Percentiles rank a stretch among this genome's conserved stretches.
Evolutionary conservation across 208 protist species (phyloP).

Genomic region (Tritrichomonas foetus): DNA sequence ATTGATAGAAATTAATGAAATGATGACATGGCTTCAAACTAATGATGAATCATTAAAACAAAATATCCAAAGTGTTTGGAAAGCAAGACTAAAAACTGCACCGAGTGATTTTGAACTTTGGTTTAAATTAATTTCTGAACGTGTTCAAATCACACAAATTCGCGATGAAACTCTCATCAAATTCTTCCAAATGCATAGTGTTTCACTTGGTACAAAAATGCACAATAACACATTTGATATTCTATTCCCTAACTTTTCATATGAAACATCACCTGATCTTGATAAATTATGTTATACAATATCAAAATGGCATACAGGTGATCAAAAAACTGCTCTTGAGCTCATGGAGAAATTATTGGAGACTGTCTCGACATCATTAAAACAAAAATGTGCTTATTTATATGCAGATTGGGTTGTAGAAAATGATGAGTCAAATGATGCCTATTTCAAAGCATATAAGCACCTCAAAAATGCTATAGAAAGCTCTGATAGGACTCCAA

Average conservation of each 20-base stretch:
- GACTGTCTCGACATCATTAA: neutral
- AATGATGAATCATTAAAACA: neutral
- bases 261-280: neutral
- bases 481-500: too few relatives aligned
- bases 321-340: neutral
- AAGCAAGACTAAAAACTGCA: neutral
- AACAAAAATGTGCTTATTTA: neutral
- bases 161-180: neutral
- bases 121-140: neutral
- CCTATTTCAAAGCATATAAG: neutral
- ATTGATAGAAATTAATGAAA: conserved; percentile 14
- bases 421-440: neutral
- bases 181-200: neutral
- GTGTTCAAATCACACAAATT: neutral
- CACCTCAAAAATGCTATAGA: neutral
- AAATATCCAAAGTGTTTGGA: neutral
- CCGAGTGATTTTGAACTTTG: conserved; percentile 25
- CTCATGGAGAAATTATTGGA: neutral
- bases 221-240: conserved; percentile 16
- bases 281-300: neutral
- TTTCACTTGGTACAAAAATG: neutral
- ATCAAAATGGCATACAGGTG: neutral
- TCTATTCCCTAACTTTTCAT: neutral
- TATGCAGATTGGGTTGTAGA: neutral
- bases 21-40: neutral